Percentiles rank a stretch among this genome's conserved stretches.
These are phyloP conservation scores for Coriolopsis trogii DNA, from an alignment of 1,284 basidiomycete species.

Conservation along the genomic window DNA sequence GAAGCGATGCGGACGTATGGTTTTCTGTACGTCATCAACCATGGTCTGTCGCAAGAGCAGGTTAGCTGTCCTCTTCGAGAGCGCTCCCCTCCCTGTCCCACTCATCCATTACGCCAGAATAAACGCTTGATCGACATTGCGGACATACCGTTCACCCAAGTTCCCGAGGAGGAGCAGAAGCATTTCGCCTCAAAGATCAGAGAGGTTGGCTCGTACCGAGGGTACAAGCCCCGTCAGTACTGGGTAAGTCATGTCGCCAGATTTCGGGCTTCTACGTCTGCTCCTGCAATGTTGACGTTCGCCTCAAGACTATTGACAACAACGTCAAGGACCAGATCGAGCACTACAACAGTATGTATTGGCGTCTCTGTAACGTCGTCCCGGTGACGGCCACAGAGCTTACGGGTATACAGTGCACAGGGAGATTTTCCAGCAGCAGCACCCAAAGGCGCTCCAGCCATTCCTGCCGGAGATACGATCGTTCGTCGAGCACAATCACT, in stretches of 20 bases:
- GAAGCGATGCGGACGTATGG: slow-evolving; percentile 62
- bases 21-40: slow-evolving; percentile 66
- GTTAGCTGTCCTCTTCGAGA: slow-evolving; percentile 29
- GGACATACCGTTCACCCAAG: slow-evolving; percentile 58
- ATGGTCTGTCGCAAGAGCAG: slow-evolving; percentile 52
- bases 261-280: no score
- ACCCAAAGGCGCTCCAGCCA: slow-evolving; percentile 38
- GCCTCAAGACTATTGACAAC: slow-evolving; percentile 44
- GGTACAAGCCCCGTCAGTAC: slow-evolving; percentile 59
- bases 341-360: slow-evolving; percentile 53
- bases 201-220: slow-evolving; percentile 55
- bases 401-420: slow-evolving; percentile 38
- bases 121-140: slow-evolving; percentile 66
- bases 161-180: slow-evolving; percentile 59
- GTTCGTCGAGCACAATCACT: slow-evolving; percentile 34
- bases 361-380: not conserved
- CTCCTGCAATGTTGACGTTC: not conserved
- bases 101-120: not conserved
- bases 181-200: slow-evolving; percentile 49
- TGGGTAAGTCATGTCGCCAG: slow-evolving; percentile 43
- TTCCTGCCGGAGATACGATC: slow-evolving; percentile 44
- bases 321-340: slow-evolving; percentile 63
- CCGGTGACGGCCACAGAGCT: not conserved
- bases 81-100: not conserved
- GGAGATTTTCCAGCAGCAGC: slow-evolving; percentile 28